phyloP scores from a whole-genome alignment of 345 rosid genomes.

The Passiflora organensis region DNA sequence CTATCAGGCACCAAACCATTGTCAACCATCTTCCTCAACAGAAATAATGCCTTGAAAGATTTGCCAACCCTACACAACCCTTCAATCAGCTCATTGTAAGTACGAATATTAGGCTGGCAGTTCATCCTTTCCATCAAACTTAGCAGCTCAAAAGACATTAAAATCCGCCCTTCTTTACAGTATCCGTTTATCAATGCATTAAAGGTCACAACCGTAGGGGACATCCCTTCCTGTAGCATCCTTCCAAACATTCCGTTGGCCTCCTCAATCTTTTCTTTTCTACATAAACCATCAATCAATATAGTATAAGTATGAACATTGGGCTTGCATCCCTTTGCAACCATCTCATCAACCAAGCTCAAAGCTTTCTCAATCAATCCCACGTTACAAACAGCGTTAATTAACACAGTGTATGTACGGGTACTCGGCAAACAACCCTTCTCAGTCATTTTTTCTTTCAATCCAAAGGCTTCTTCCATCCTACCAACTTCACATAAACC shows the following conservation, averaged over 20 bases:
- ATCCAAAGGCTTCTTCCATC: constrained; percentile 39
- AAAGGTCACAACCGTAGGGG: constrained; percentile 37
- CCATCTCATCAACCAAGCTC: constrained; percentile 39
- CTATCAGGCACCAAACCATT: constrained; percentile 35
- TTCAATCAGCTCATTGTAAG: constrained; percentile 50
- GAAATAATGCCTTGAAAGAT: constrained; percentile 31
- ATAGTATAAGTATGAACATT: constrained; percentile 40
- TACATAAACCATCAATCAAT: constrained; percentile 42
- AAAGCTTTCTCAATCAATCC: constrained; percentile 38
- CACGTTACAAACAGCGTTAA: constrained; percentile 40
- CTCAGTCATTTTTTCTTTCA: constrained; percentile 38
- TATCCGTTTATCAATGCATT: constrained; percentile 49
- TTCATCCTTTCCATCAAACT: constrained; percentile 41
- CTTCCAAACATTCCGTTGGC: constrained; percentile 36
- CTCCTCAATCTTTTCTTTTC: constrained; percentile 40
- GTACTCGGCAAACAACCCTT: constrained; percentile 41
- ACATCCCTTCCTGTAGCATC: constrained; percentile 33
- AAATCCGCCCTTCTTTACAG: constrained; percentile 37
- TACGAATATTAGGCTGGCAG: constrained; percentile 43
- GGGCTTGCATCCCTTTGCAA: constrained; percentile 34
- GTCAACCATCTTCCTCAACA: constrained; percentile 32
- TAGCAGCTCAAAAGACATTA: constrained; percentile 45
- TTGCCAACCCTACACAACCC: constrained; percentile 45
- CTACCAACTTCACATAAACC: constrained; percentile 40
- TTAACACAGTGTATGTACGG: constrained; percentile 38